Conservation (phyloP, 1,284 basidiomycete species). For the Malassezia furfur region DNA sequence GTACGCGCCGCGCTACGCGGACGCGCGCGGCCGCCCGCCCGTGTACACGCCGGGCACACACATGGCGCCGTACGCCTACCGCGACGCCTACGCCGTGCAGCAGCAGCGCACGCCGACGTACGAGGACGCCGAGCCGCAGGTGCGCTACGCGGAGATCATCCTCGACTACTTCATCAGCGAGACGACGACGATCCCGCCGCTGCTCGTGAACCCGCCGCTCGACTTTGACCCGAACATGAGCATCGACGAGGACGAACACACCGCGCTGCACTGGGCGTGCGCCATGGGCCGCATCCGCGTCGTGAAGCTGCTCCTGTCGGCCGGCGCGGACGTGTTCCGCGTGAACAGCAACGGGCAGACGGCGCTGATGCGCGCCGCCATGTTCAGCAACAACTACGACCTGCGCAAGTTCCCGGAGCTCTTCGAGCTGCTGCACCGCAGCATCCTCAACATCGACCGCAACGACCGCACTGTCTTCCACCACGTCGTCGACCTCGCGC, state of each 20-base stretch:
- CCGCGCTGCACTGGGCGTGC: slow-evolving; percentile 94
- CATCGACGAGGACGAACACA: slow-evolving; percentile 98
- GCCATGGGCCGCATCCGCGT: slow-evolving; percentile 97
- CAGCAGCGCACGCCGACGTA: neutral
- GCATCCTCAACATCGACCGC: slow-evolving; percentile 97
- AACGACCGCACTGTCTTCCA: slow-evolving; percentile 97
- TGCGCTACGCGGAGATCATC: slow-evolving; percentile 79
- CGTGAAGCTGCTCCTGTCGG: slow-evolving; percentile 84
- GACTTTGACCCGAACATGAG: slow-evolving; percentile 94
- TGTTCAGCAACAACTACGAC: slow-evolving; percentile 99
- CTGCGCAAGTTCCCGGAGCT: slow-evolving; percentile 97
- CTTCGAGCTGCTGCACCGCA: slow-evolving; percentile 90
- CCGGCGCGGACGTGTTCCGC: slow-evolving; percentile 92
- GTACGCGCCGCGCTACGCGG: slow-evolving; percentile 5
- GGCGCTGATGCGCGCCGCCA: slow-evolving; percentile 93
- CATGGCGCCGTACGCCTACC: slow-evolving; percentile 10
- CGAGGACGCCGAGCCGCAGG: slow-evolving; percentile 22
- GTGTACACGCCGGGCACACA: slow-evolving; percentile 15
- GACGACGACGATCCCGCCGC: slow-evolving; percentile 77
- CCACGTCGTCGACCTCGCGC: slow-evolving; percentile 95
- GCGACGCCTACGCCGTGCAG: slow-evolving; percentile 4
- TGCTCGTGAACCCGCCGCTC: slow-evolving; percentile 76
- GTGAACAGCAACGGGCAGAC: slow-evolving; percentile 96
- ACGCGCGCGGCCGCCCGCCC: slow-evolving; percentile 1
- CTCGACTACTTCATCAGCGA: slow-evolving; percentile 99